phyloP scores from a whole-genome alignment of 2,329 filamentous ascomycete species.

The Myotisia sp. region DNA sequence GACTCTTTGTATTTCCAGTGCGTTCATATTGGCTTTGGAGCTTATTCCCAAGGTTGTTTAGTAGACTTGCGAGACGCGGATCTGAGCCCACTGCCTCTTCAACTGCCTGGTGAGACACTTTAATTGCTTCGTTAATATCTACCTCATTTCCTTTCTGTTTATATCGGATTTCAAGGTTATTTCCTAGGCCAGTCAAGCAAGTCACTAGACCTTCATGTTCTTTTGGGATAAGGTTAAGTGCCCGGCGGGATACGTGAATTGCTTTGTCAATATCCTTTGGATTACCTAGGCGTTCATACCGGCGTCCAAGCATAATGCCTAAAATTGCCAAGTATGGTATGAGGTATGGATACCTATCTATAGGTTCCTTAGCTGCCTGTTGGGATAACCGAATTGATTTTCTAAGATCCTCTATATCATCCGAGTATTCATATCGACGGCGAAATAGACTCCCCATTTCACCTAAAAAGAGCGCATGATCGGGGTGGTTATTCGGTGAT shows the following conservation, averaged over 20 bases:
- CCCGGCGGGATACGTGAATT: neutral
- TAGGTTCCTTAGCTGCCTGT: neutral
- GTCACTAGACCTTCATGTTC: neutral
- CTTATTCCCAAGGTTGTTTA: neutral
- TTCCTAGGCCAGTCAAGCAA: neutral
- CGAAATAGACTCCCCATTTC: neutral
- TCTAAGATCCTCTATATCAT: neutral
- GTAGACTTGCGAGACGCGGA: neutral
- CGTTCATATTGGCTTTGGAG: neutral
- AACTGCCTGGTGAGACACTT: neutral
- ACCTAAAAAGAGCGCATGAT: neutral
- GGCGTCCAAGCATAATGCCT: neutral
- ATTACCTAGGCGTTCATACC: neutral
- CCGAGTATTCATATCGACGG: neutral
- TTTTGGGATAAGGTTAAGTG: neutral
- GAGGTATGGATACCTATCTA: neutral
- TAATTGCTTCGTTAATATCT: neutral
- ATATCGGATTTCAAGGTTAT: neutral
- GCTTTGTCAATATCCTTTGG: conserved; percentile 1
- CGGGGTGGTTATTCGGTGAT: neutral
- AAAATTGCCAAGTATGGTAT: neutral
- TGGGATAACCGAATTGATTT: neutral
- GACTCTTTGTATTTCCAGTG: neutral
- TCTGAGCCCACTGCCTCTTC: neutral
- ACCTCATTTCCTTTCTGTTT: neutral